Evolutionary conservation across 108 stramenopile genomes (phyloP).

Genomic region (Conticribra guillardii): DNA sequence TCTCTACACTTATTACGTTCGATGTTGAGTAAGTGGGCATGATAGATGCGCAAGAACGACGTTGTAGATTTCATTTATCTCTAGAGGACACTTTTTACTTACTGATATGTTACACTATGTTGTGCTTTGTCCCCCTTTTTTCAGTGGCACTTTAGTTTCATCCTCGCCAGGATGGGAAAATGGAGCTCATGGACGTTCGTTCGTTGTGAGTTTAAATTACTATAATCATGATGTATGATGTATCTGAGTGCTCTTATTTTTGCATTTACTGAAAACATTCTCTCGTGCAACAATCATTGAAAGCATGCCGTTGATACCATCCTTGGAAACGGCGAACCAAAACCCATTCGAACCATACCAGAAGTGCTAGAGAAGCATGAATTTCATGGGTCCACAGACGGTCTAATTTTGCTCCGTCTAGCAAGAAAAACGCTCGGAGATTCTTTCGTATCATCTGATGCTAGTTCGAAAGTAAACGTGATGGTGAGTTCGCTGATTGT

Average conservation of each 20-base stretch:
- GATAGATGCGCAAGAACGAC: too few species aligned
- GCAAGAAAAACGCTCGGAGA: constrained; percentile 40
- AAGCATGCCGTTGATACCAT: constrained; percentile 40
- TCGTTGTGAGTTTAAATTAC: too few species aligned
- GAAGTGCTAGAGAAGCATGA: constrained; percentile 37
- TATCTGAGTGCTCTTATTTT: too few species aligned
- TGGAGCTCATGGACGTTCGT: constrained; percentile 55
- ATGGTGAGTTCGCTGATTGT: too few species aligned
- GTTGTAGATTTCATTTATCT: too few species aligned
- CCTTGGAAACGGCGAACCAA: constrained; percentile 7
- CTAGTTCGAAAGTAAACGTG: constrained; percentile 30
- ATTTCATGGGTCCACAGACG: constrained; percentile 64
- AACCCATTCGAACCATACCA: constrained; percentile 32
- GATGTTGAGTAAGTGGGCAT: too few species aligned
- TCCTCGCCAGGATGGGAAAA: constrained; percentile 44
- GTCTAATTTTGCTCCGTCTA: constrained; percentile 52
- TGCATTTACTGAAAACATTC: too few species aligned
- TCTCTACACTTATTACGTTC: constrained; percentile 54
- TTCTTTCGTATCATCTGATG: constrained; percentile 14
- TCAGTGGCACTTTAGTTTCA: constrained; percentile 46
- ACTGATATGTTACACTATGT: too few species aligned
- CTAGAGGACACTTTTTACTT: too few species aligned
- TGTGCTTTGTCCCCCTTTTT: too few species aligned
- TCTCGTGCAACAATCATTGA: too few species aligned
- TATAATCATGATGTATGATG: too few species aligned